Evolutionary conservation across 371 early-diverging fungal genomes (phyloP).

Genomic region (Rhizoclosmatium hyalinum): DNA sequence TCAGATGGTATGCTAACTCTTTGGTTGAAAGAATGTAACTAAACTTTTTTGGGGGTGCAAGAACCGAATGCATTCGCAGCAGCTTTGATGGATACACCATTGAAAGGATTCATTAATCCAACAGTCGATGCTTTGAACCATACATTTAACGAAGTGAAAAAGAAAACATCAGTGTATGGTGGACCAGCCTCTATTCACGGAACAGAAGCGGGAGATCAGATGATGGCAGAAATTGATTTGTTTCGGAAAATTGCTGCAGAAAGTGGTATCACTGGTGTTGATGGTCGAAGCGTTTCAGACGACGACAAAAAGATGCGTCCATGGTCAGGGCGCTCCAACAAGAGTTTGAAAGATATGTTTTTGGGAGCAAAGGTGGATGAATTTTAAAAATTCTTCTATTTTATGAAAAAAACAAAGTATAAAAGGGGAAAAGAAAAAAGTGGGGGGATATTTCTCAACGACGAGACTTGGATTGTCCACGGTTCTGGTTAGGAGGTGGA

Average conservation of each 20-base stretch:
- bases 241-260: slow-evolving; percentile 34
- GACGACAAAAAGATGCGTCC: slow-evolving; percentile 36
- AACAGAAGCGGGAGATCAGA: neutral
- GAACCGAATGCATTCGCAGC: neutral
- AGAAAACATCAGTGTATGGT: neutral
- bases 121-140: slow-evolving; percentile 23
- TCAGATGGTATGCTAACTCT: slow-evolving; percentile 39
- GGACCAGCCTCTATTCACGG: neutral
- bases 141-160: slow-evolving; percentile 20
- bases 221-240: slow-evolving; percentile 39
- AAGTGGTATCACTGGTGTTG: neutral
- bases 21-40: too few relatives aligned
- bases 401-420: slow-evolving; percentile 1
- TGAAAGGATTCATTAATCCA: neutral
- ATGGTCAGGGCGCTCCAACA: slow-evolving; percentile 44
- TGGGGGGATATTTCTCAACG: neutral
- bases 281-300: neutral
- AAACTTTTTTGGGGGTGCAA: neutral
- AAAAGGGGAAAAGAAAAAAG: neutral
- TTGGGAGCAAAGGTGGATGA: neutral
- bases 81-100: slow-evolving; percentile 21
- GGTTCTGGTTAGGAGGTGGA: too few relatives aligned
- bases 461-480: neutral
- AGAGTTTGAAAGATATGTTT: slow-evolving; percentile 25
- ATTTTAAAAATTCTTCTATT: neutral